Evolutionary conservation across 257 asterid genomes (phyloP).

Genomic region (Marsdenia floribunda): DNA sequence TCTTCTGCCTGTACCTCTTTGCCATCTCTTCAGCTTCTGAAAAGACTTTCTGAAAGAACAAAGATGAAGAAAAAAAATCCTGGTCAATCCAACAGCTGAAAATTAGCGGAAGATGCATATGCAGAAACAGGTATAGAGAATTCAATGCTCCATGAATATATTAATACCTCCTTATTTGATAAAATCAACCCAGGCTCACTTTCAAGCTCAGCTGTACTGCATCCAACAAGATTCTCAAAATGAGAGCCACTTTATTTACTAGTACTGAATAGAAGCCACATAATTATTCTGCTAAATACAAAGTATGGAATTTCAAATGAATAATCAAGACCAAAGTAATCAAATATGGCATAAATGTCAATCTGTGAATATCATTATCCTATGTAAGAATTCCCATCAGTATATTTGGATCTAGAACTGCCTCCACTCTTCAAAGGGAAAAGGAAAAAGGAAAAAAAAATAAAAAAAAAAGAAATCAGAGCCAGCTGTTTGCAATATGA

Average conservation of each 20-base stretch:
- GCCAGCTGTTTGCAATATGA: not conserved
- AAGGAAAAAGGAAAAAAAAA: not conserved
- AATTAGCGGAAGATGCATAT: not conserved
- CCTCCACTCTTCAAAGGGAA: not conserved
- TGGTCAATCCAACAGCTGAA: not conserved
- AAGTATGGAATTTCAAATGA: not conserved
- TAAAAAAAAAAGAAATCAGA: no score
- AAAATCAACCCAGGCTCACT: constrained; percentile 85
- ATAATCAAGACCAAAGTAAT: not conserved
- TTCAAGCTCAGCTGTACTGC: constrained; percentile 88
- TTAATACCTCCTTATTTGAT: constrained; percentile 66
- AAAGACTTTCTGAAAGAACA: constrained; percentile 59
- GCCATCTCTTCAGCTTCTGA: constrained; percentile 87
- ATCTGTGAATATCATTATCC: not conserved
- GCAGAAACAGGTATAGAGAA: not conserved
- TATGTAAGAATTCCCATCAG: no score
- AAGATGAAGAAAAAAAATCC: not conserved
- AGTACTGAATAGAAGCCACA: not conserved
- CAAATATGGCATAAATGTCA: not conserved
- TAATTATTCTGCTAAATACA: not conserved
- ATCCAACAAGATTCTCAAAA: constrained; percentile 18
- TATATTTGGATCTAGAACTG: not conserved
- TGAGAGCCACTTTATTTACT: not conserved
- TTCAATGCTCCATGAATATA: not conserved
- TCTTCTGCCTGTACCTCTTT: constrained; percentile 61